These are phyloP conservation scores for Fusarium heterosporum DNA, from an alignment of 2,329 filamentous ascomycete genomes.

Conservation along the genomic window DNA sequence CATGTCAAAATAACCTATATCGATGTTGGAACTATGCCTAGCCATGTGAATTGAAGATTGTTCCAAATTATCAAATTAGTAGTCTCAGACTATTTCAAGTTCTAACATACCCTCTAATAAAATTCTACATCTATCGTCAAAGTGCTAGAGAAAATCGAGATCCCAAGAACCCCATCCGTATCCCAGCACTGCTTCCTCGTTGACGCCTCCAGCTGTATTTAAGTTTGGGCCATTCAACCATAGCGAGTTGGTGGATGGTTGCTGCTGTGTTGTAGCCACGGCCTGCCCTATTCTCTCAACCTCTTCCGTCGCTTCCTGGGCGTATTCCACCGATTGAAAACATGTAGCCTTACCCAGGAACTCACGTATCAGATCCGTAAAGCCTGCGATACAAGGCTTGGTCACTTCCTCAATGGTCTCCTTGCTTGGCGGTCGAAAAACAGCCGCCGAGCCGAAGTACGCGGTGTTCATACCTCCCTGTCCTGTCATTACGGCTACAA, in stretches of 20 bases:
- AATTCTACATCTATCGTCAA: not conserved
- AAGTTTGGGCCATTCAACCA: conserved; percentile 36
- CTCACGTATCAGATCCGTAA: conserved; percentile 49
- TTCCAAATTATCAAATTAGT: too few species aligned
- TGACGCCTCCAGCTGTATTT: conserved; percentile 26
- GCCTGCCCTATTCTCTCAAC: conserved; percentile 18
- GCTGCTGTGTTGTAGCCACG: conserved; percentile 25
- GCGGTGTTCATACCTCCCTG: conserved; percentile 31
- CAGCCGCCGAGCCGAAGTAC: conserved; percentile 34
- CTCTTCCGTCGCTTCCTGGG: conserved; percentile 34
- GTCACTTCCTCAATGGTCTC: conserved; percentile 35
- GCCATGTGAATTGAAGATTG: too few species aligned
- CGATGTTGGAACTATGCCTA: too few species aligned
- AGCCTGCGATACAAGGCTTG: conserved; percentile 36
- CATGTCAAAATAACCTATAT: too few species aligned
- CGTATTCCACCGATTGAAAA: conserved; percentile 42
- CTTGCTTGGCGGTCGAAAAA: not conserved
- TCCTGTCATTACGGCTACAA: conserved; percentile 39
- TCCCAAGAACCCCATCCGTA: conserved; percentile 47
- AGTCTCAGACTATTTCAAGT: not conserved
- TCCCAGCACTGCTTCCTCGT: conserved; percentile 38
- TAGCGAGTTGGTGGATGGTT: conserved; percentile 34
- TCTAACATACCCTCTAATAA: not conserved
- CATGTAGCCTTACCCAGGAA: conserved; percentile 52
- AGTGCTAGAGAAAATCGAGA: conserved; percentile 43